Base-by-base conservation (phyloP, 2,329 filamentous ascomycete species). In the Beauveria caledonica region DNA sequence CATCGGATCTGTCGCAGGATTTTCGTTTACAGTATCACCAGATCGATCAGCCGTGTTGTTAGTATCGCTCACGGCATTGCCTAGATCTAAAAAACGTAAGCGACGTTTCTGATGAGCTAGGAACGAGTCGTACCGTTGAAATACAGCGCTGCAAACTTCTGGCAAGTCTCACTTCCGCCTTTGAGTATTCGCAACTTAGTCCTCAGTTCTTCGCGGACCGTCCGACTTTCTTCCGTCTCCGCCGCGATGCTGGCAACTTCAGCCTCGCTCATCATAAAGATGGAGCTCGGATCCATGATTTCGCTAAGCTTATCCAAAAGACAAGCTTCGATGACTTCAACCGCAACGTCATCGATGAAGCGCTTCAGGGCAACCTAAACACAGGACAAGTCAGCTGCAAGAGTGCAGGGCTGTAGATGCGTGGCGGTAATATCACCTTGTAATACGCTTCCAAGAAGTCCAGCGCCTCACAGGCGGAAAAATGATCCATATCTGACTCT, bases 391-490 rank as follows among this genome's bases (percentile, higher is more conserved):
- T 56, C 7, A 56, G 40, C 39, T 21, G 1, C n/a, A 11, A 48
- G 21, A 15, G 45, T 3, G 21, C 45, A 25, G 13, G 7, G 33
- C 19, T 40, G 33, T 40, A 25, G 19, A 3, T 10, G 3, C 11
- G n/a, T 9, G 27, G 17, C 27, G 10, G 8, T 23, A 2, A 48
- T 10, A 29, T 23, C n/a, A 70, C 76, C 67, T 77, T 69, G 58
- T 78, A 78, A 58, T 75, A 78, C 0, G 75, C 74, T 39, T 72
- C 65, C 63, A 76, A 68, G 19, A 66, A 72, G 52, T 77, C 74
- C 1, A 77, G 62, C 6, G 70, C 71, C 46, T 72, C 69, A 11
- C 68, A 65, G 36, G 71, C 69, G 21, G 68, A 67, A 56, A 68
- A 69, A 1, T 61, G 61, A 15, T 69, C 64, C 63, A 74, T 71